Percentiles rank a stretch among this genome's conserved stretches.
Conservation (phyloP, 106 monocot genomes). For the Phalaenopsis aphrodite region DNA sequence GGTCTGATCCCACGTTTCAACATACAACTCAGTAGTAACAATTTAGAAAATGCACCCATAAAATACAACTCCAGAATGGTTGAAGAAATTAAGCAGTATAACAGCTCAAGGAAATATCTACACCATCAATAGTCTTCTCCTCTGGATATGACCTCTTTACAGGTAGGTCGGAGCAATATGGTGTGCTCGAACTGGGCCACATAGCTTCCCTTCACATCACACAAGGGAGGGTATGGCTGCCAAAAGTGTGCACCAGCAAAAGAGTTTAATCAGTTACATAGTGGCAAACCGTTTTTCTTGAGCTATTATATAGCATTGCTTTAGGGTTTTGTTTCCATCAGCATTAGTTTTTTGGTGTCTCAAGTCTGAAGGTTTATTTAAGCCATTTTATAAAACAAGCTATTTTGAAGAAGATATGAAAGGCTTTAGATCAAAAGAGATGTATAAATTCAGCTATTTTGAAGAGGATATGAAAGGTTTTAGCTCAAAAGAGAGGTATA, state of each 20-base stretch:
- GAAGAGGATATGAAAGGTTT: neutral
- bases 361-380: neutral
- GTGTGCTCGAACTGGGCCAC: conserved; percentile 97
- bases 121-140: conserved; percentile 70
- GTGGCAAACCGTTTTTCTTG: neutral
- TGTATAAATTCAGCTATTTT: neutral
- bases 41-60: too few species aligned
- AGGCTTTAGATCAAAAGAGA: too few species aligned
- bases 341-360: too few species aligned
- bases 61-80: too few species aligned
- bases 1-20: too few species aligned
- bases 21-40: too few species aligned
- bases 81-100: too few species aligned
- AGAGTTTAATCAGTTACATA: conserved; percentile 7
- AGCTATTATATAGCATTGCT: too few species aligned
- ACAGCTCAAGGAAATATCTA: too few species aligned
- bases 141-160: conserved; percentile 86
- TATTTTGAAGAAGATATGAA: neutral
- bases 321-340: too few species aligned
- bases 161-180: conserved; percentile 89
- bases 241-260: conserved; percentile 5
- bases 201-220: conserved; percentile 90
- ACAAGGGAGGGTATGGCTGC: conserved; percentile 86
- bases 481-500: too few species aligned
- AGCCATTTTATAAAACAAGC: neutral